Conservation (phyloP, 2,329 filamentous ascomycete species). For the Fusarium sp. region DNA sequence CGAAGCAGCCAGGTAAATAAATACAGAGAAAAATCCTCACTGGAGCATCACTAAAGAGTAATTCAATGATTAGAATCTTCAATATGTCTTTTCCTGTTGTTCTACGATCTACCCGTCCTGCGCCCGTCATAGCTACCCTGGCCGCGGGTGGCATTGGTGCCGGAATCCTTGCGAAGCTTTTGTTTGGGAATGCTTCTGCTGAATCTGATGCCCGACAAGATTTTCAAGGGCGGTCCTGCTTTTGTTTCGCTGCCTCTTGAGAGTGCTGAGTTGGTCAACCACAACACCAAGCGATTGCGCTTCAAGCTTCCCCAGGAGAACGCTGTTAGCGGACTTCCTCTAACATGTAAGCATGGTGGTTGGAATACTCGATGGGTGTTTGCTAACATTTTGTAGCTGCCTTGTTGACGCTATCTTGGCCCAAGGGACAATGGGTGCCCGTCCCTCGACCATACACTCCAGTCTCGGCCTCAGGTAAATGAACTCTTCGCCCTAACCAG, state of each 20-base stretch:
- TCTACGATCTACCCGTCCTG: slow-evolving; percentile 33
- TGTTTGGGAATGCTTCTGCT: slow-evolving; percentile 38
- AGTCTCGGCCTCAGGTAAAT: slow-evolving; percentile 47
- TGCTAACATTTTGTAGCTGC: slow-evolving; percentile 54
- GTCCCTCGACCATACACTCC: slow-evolving; percentile 76
- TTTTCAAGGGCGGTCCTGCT: slow-evolving; percentile 52
- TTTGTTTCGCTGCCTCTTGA: slow-evolving; percentile 63
- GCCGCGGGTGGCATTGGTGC: slow-evolving; percentile 31
- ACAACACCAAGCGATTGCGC: slow-evolving; percentile 68
- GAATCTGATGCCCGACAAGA: slow-evolving; percentile 27
- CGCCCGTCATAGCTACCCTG: slow-evolving; percentile 39
- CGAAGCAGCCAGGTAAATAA: not conserved
- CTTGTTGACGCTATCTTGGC: slow-evolving; percentile 71
- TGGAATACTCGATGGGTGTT: rapidly evolving
- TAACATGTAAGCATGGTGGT: slow-evolving; percentile 57
- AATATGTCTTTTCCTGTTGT: slow-evolving; percentile 29
- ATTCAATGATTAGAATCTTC: not conserved
- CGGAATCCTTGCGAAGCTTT: slow-evolving; percentile 35
- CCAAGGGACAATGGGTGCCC: slow-evolving; percentile 68
- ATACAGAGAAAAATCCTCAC: not conserved
- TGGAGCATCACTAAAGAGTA: not conserved
- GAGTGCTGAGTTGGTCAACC: slow-evolving; percentile 65
- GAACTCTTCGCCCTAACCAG: too few species aligned
- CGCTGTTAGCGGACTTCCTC: slow-evolving; percentile 60
- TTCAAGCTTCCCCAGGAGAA: slow-evolving; percentile 65